Percentiles rank a stretch among this genome's conserved stretches.
Conservation (phyloP, 78 protist species). For the Dictyostelium citrinum region DNA sequence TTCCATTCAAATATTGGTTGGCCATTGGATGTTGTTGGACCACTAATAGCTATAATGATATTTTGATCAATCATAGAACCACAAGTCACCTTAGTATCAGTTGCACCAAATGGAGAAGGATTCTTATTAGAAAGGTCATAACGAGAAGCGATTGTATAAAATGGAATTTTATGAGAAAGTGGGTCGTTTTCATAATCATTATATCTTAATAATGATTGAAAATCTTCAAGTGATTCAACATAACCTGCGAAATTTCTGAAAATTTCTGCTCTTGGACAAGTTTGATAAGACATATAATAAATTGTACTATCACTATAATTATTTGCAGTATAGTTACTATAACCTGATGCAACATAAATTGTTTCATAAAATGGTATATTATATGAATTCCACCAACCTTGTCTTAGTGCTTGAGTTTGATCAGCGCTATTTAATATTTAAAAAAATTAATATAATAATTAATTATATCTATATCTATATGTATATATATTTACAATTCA, state of each 20-base stretch:
- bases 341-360: conserved; percentile 85
- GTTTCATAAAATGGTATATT: conserved; percentile 89
- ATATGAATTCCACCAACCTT: conserved; percentile 84
- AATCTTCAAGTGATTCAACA: conserved; percentile 46
- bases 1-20: conserved; percentile 47
- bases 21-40: conserved; percentile 46
- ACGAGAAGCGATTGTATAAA: conserved; percentile 68
- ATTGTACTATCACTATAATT: background rate
- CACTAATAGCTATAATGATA: conserved; percentile 10
- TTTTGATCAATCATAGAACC: background rate
- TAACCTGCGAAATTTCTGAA: conserved; percentile 39
- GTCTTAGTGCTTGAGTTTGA: conserved; percentile 37
- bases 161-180: conserved; percentile 65
- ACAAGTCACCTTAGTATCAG: conserved; percentile 44
- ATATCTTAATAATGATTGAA: conserved; percentile 75
- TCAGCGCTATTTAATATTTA: conserved; percentile 1
- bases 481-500: background rate
- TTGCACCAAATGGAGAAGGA: conserved; percentile 21
- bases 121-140: conserved; percentile 47
- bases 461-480: no score
- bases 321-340: background rate
- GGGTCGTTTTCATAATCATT: conserved; percentile 86
- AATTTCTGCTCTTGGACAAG: conserved; percentile 77
- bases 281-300: conserved; percentile 47
- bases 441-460: background rate